Evolutionary conservation across 2,329 filamentous ascomycete species (phyloP).

Genomic region (Coniochaeta pulveracea): DNA sequence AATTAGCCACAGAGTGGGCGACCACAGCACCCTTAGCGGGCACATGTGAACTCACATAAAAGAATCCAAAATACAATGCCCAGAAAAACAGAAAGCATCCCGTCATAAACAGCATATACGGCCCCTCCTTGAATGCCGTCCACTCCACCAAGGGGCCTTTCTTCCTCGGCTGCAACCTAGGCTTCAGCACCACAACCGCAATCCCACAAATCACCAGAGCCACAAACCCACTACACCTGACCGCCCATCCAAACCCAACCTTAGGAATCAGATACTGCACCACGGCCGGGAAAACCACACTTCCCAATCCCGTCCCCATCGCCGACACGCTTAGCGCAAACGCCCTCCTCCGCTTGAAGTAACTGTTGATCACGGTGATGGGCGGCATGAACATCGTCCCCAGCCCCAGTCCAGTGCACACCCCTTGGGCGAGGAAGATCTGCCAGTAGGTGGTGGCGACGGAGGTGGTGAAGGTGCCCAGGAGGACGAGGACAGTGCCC

Average conservation of each 20-base stretch:
- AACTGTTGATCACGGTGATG: slow-evolving; percentile 40
- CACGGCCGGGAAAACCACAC: slow-evolving; percentile 50
- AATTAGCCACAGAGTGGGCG: neutral
- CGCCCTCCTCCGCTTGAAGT: slow-evolving; percentile 44
- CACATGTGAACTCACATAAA: slow-evolving; percentile 23
- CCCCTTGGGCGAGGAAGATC: slow-evolving; percentile 40
- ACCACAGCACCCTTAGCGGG: slow-evolving; percentile 4
- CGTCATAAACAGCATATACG: slow-evolving; percentile 30
- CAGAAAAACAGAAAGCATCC: slow-evolving; percentile 29
- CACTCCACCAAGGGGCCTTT: slow-evolving; percentile 36
- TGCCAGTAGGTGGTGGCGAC: slow-evolving; percentile 36
- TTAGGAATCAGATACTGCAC: slow-evolving; percentile 45
- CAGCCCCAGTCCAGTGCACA: slow-evolving; percentile 41
- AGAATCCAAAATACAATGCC: slow-evolving; percentile 42
- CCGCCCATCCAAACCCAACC: slow-evolving; percentile 55
- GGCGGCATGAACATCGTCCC: slow-evolving; percentile 44
- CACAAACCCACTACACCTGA: slow-evolving; percentile 49
- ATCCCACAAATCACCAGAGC: slow-evolving; percentile 33
- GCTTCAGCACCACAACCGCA: slow-evolving; percentile 30
- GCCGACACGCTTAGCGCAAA: slow-evolving; percentile 49
- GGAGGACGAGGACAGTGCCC: slow-evolving; percentile 28
- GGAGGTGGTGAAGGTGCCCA: slow-evolving; percentile 37
- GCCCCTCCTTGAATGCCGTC: slow-evolving; percentile 34
- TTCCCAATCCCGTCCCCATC: slow-evolving; percentile 49
- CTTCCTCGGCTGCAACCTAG: slow-evolving; percentile 30